Evolutionary conservation across 257 asterid species (phyloP), one percentile per base, ranked within the genome.

Genomic region (Fraxinus quadrangulata): DNA sequence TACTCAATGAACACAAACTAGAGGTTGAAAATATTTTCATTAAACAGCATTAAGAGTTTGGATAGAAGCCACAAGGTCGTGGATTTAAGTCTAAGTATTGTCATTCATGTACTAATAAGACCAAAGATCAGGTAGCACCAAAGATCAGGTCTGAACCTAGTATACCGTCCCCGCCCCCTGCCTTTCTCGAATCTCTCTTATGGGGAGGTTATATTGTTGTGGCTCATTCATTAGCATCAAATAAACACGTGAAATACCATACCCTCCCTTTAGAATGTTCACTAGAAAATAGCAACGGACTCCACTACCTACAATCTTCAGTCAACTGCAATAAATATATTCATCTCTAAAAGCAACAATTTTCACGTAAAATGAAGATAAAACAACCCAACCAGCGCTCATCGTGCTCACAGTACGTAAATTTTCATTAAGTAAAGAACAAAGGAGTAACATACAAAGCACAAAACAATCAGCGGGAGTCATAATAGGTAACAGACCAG

Each of bases 401-500:
- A 72, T 28, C 73, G 51, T 54, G 68, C 49, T 28, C 24, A 23
- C 14, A 17, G 51, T 66, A 40, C 23, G 23, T 59, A 72, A 24
- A 63, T 51, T 47, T 70, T 51, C 69, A 78, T 17, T 77, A 28
- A 37, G 72, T 49, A 65, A 65, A 40, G 47, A 14, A 49, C 30
- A n/a, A 21, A 30, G 34, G 49, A 31, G 31, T 63, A 36, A 28
- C 26, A 69, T 61, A 59, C 69, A 19, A 61, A 67, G 68, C 34
- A 71, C 37, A 23, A 69, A 80, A 80, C 4, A 72, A 21, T 36
- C 34, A 71, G 67, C 67, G 30, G 45, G 67, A 42, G 28, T 80
- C 63, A 36, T 51, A 30, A 21, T n/a, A 45, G 21, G 56, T 83
- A 81, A 39, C 84, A 16, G 71, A 91, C 94, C 92, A 82, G 87